Evolutionary conservation across 2,329 filamentous ascomycete genomes (phyloP), one percentile per base, ranked within the genome.

Genomic region (Byssothecium circinans): DNA sequence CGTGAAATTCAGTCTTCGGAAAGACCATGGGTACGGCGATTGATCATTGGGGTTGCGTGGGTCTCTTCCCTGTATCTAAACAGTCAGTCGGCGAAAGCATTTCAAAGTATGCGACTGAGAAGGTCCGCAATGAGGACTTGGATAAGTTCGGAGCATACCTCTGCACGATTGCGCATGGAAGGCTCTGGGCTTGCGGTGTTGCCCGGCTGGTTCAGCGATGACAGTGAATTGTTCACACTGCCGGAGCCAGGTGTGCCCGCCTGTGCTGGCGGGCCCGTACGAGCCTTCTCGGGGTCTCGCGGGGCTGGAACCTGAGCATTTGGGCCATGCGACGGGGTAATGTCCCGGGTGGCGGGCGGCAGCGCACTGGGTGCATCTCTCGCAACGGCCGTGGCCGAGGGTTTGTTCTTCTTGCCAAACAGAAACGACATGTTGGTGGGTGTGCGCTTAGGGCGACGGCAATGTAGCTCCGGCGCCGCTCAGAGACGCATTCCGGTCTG

Each of bases 21-120:
- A 89, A 54, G 92, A 96, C 94, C 94, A 99, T 0, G 94, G 94
- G 67, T 97, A 99, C 45, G 95, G 83, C 4, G 90, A 90, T 4
- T 8, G 20, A 33, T 91, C 44, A 94, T 33, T 84, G 80, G 53
- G 83, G 58, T 33, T 65, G 68, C 49, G 61, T 81, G 56, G 72
- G 30, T 47, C 54, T 47, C 64, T 58, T 8, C 17, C 17, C 35
- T 37, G 4, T 12, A 37, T 8, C n/a, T 12, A 22, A 5, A 11
- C 22, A 7, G 35, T 37, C 35, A 37, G 35, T 18, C 18, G 15
- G 6, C 22, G 23, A 7, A 12, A 12, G 29, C 29, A 32, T n/a
- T 5, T 14, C 29, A 32, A 32, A 5, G 29, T 14, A 12, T 14
- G 14, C 25, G 30, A 12, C 17, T 10, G 1, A 5, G 23, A 25